A percentile compares a stretch with the other conserved stretches of the same genome.
phyloP scores from a whole-genome alignment of 225 moss, liverwort and hornwort genomes.

The Anthoceros angustus region DNA sequence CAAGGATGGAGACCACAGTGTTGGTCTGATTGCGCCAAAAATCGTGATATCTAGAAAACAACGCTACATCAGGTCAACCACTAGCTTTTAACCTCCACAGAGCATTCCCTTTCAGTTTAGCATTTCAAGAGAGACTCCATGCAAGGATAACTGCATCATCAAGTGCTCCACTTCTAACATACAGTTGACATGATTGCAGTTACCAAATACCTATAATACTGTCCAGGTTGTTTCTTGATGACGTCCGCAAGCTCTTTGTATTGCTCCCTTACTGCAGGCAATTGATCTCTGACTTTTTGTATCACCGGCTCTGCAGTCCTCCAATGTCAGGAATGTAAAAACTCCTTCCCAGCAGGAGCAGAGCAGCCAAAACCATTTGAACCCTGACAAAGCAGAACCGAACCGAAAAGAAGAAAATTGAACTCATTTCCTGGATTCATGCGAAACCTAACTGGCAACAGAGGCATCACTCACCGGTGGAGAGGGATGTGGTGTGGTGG shows the following conservation, averaged over 20 bases:
- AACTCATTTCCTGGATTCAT: neutral
- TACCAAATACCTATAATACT: conserved; percentile 26
- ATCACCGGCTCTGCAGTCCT: conserved; percentile 6
- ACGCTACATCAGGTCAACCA: neutral
- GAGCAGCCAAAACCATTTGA: neutral
- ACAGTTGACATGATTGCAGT: neutral
- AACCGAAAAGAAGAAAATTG: neutral
- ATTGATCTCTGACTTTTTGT: conserved; percentile 24
- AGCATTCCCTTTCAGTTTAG: too few relatives aligned
- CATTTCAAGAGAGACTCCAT: too few relatives aligned
- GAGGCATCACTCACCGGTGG: neutral
- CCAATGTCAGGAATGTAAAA: neutral
- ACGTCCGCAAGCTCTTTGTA: conserved; percentile 19
- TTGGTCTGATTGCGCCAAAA: conserved; percentile 33
- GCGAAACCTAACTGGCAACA: neutral
- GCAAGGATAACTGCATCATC: neutral
- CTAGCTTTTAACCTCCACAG: too few relatives aligned
- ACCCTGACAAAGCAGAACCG: neutral
- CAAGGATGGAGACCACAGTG: conserved; percentile 28
- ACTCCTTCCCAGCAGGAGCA: neutral
- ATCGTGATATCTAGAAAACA: conserved; percentile 25
- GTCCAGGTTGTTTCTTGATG: conserved; percentile 23
- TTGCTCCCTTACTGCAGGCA: conserved; percentile 17
- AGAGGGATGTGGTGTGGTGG: conserved; percentile 16
- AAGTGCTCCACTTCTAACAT: neutral